Evolutionary conservation across 2,329 filamentous ascomycete species (phyloP).

Genomic region (Dothideomycetes sp.): DNA sequence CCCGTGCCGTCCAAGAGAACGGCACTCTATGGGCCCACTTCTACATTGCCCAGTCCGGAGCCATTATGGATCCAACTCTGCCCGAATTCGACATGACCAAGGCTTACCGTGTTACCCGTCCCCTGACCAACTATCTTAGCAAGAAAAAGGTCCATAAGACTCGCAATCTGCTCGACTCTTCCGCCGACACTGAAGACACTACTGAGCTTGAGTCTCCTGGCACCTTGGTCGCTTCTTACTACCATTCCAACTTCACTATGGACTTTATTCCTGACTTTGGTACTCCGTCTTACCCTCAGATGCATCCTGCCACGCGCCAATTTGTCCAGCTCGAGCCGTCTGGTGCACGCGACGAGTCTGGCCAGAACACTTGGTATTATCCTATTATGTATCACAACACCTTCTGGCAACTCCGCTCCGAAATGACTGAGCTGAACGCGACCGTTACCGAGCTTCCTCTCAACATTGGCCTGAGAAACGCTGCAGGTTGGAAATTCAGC

Average conservation of each 20-base stretch:
- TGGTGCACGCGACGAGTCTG: slow-evolving; percentile 71
- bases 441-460: slow-evolving; percentile 76
- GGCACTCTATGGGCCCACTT: slow-evolving; percentile 94
- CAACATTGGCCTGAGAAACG: slow-evolving; percentile 72
- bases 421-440: slow-evolving; percentile 87
- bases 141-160: slow-evolving; percentile 88
- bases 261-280: slow-evolving; percentile 77
- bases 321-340: slow-evolving; percentile 72
- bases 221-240: slow-evolving; percentile 73
- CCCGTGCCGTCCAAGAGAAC: slow-evolving; percentile 74
- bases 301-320: slow-evolving; percentile 66
- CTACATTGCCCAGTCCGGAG: slow-evolving; percentile 70
- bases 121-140: slow-evolving; percentile 78
- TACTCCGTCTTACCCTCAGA: slow-evolving; percentile 53
- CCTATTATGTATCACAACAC: slow-evolving; percentile 88
- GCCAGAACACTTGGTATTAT: slow-evolving; percentile 88
- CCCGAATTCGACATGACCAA: slow-evolving; percentile 62
- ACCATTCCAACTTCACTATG: slow-evolving; percentile 89
- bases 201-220: slow-evolving; percentile 46
- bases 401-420: slow-evolving; percentile 88
- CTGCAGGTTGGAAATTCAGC: slow-evolving; percentile 82
- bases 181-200: slow-evolving; percentile 40
- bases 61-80: slow-evolving; percentile 64
- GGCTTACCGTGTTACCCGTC: slow-evolving; percentile 75
- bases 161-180: slow-evolving; percentile 63